Conservation (phyloP, 108 stramenopile genomes). For the Skeletonema potamos region DNA sequence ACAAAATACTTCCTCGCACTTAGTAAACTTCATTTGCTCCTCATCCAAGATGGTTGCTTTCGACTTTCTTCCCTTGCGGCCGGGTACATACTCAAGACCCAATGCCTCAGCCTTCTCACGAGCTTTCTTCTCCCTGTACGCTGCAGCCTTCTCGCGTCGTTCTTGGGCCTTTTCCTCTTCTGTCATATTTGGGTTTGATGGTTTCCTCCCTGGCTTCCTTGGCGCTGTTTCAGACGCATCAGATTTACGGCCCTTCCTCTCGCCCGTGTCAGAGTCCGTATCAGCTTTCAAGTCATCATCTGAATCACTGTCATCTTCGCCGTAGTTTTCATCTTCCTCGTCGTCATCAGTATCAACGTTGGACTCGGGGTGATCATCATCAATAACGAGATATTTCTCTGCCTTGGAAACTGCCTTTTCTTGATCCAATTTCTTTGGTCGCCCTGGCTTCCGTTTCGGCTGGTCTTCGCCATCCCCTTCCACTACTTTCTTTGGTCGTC, state of each 20-base stretch:
- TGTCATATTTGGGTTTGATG: slow-evolving; percentile 15
- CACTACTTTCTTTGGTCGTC: slow-evolving; percentile 26
- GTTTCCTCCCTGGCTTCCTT: slow-evolving; percentile 21
- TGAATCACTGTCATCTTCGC: slow-evolving; percentile 16
- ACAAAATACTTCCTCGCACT: slow-evolving; percentile 50
- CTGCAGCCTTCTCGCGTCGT: slow-evolving; percentile 18
- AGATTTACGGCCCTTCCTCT: neutral
- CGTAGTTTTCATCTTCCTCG: slow-evolving; percentile 39
- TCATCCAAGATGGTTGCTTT: slow-evolving; percentile 20
- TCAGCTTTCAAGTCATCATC: slow-evolving; percentile 18
- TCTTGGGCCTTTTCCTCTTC: slow-evolving; percentile 26
- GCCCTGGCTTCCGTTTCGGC: slow-evolving; percentile 20
- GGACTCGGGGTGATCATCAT: slow-evolving; percentile 34
- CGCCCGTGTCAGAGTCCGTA: slow-evolving; percentile 8
- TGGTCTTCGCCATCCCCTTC: slow-evolving; percentile 3
- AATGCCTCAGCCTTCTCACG: slow-evolving; percentile 19
- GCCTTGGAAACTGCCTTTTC: slow-evolving; percentile 7
- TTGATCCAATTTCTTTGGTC: slow-evolving; percentile 33
- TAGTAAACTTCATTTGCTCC: slow-evolving; percentile 37
- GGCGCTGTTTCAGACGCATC: neutral
- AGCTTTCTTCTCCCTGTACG: slow-evolving; percentile 20
- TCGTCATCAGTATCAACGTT: slow-evolving; percentile 28
- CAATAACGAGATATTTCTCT: slow-evolving; percentile 27
- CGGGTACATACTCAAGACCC: slow-evolving; percentile 14
- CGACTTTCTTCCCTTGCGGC: slow-evolving; percentile 15